Evolutionary conservation across 352 stramenopile genomes (phyloP).

Genomic region (Pseudoperonospora humuli): DNA sequence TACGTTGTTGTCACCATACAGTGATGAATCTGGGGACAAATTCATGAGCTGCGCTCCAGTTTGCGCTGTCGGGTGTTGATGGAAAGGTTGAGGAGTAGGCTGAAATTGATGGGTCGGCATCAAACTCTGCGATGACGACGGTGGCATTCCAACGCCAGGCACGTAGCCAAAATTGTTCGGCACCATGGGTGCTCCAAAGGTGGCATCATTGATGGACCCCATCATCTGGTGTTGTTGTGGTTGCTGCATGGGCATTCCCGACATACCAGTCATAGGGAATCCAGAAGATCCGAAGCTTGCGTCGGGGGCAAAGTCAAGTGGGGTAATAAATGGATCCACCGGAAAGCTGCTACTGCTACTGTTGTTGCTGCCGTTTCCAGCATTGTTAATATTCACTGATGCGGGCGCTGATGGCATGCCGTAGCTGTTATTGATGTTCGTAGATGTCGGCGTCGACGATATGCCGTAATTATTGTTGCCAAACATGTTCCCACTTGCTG

Average conservation of each 20-base stretch:
- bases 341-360: conserved; percentile 34
- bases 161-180: conserved; percentile 40
- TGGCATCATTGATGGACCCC: conserved; percentile 35
- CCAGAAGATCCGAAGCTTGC: conserved; percentile 26
- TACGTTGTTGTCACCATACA: conserved; percentile 44
- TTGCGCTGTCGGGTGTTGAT: conserved; percentile 22
- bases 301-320: conserved; percentile 26
- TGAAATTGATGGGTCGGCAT: conserved; percentile 28
- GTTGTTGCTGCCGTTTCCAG: conserved; percentile 13
- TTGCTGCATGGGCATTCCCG: conserved; percentile 31
- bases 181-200: conserved; percentile 28
- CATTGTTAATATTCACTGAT: conserved; percentile 9
- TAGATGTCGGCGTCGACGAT: neutral
- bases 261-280: conserved; percentile 35
- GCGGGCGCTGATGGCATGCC: neutral
- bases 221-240: conserved; percentile 43
- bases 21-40: conserved; percentile 17
- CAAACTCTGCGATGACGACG: conserved; percentile 20
- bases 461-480: conserved; percentile 24
- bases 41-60: conserved; percentile 10
- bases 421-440: conserved; percentile 25
- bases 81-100: conserved; percentile 17
- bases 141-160: conserved; percentile 16
- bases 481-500: conserved; percentile 35
- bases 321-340: conserved; percentile 62